Percentiles rank a stretch among this genome's conserved stretches.
Conservation (phyloP, 106 monocot species). For the Cymbidium sinense region DNA sequence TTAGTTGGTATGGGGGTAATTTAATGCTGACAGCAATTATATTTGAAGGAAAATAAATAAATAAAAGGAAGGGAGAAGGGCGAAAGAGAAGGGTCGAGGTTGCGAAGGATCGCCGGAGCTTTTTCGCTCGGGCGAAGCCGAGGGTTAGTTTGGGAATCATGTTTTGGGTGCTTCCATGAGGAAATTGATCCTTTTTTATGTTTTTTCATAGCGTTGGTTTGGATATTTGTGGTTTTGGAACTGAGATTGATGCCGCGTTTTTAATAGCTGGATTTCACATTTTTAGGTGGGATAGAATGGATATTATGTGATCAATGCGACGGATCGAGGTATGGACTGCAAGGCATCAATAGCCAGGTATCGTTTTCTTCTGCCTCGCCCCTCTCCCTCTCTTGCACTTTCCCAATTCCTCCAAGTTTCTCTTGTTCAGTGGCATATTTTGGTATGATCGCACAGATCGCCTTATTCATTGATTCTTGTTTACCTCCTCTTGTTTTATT, state of each 20-base stretch:
- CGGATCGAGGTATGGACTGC: constrained; percentile 3
- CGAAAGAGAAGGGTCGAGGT: background rate
- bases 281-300: background rate
- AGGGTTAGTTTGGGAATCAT: background rate
- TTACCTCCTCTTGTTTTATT: background rate
- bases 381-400: background rate
- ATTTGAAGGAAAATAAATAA: background rate
- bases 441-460: no score
- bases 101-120: background rate
- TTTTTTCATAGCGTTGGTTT: background rate
- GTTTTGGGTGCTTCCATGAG: background rate
- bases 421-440: background rate
- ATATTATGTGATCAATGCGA: constrained; percentile 6
- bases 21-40: background rate
- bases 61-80: background rate
- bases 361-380: background rate
- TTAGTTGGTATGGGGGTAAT: background rate
- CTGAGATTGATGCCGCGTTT: background rate
- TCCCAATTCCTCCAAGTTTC: background rate
- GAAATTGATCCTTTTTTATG: background rate
- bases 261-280: background rate
- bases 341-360: background rate
- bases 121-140: background rate
- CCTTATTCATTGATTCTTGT: no score
- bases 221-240: background rate